phyloP scores from a whole-genome alignment of 495 filamentous ascomycete species.

The Penicillium arizonense region DNA sequence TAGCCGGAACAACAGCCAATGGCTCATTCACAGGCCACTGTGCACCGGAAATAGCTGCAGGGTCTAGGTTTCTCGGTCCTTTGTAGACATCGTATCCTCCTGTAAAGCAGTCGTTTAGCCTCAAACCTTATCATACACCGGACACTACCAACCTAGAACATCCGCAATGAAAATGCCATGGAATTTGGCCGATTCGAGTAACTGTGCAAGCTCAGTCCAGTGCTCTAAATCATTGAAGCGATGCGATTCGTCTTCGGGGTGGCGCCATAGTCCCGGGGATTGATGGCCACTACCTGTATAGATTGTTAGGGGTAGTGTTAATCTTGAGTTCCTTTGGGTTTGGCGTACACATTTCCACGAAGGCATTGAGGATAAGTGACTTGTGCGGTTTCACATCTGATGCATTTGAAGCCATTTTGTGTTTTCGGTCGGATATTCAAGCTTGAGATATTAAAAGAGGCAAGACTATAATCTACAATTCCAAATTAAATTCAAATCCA shows the following conservation, averaged over 20 bases:
- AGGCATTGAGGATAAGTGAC: slow-evolving; percentile 58
- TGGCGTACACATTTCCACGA: slow-evolving; percentile 52
- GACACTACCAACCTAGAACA: slow-evolving; percentile 35
- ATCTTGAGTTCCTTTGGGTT: not conserved
- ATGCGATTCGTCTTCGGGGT: slow-evolving; percentile 52
- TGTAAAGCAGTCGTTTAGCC: slow-evolving; percentile 1
- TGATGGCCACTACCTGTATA: slow-evolving; percentile 50
- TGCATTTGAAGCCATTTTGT: not conserved
- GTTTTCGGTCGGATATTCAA: slow-evolving; percentile 9
- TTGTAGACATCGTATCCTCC: slow-evolving; percentile 68
- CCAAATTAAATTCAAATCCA: not conserved
- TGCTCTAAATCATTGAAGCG: slow-evolving; percentile 53
- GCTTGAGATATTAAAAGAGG: not conserved
- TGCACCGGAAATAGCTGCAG: slow-evolving; percentile 57
- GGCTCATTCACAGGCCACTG: slow-evolving; percentile 67
- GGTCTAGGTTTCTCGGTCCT: slow-evolving; percentile 53
- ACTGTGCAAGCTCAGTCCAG: slow-evolving; percentile 49
- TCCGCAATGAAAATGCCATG: slow-evolving; percentile 59
- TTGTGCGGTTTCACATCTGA: slow-evolving; percentile 31
- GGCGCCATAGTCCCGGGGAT: slow-evolving; percentile 52
- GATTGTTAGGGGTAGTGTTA: not conserved
- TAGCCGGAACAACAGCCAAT: slow-evolving; percentile 41
- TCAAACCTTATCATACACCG: not conserved
- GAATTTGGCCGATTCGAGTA: slow-evolving; percentile 51
- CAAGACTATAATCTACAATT: slow-evolving; percentile 4